Evolutionary conservation across 2,329 filamentous ascomycete genomes (phyloP).

Genomic region (Colletotrichum lupini): DNA sequence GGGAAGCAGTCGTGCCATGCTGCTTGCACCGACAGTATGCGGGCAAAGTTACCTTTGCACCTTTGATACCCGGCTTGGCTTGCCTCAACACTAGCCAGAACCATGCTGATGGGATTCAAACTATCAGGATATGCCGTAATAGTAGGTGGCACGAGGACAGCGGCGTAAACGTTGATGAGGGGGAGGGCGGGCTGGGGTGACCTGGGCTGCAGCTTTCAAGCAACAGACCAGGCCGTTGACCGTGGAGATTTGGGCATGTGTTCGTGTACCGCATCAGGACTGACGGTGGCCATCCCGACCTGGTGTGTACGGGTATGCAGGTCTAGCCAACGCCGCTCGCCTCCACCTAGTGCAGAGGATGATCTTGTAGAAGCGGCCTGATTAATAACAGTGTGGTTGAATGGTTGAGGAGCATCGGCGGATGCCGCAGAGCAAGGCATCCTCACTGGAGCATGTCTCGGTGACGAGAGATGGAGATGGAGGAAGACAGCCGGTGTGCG

Average conservation of each 20-base stretch:
- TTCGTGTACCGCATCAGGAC: constrained; percentile 15
- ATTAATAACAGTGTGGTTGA: not conserved
- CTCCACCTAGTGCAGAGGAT: not conserved
- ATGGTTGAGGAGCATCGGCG: constrained; percentile 8
- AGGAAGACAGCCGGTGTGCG: constrained; percentile 12
- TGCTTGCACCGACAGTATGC: constrained; percentile 30
- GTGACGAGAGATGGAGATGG: constrained; percentile 13
- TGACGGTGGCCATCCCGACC: constrained; percentile 15
- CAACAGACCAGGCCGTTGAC: not conserved
- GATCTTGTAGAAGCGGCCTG: not conserved
- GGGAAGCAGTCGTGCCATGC: not conserved
- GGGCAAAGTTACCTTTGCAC: constrained; percentile 25
- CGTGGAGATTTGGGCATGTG: constrained; percentile 15
- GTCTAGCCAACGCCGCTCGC: constrained; percentile 17
- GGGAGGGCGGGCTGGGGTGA: constrained; percentile 2
- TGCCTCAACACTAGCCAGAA: constrained; percentile 29
- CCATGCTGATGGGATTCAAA: constrained; percentile 22
- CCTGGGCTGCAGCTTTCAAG: not conserved
- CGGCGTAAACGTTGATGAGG: constrained; percentile 7
- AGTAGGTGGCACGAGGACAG: constrained; percentile 24
- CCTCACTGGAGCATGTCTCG: not conserved
- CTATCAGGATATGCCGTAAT: constrained; percentile 24
- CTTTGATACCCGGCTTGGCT: constrained; percentile 26
- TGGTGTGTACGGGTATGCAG: constrained; percentile 25
- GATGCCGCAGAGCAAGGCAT: not conserved